Evolutionary conservation across 2,329 filamentous ascomycete species (phyloP).

Genomic region (Calonectria pseudoturangicola): DNA sequence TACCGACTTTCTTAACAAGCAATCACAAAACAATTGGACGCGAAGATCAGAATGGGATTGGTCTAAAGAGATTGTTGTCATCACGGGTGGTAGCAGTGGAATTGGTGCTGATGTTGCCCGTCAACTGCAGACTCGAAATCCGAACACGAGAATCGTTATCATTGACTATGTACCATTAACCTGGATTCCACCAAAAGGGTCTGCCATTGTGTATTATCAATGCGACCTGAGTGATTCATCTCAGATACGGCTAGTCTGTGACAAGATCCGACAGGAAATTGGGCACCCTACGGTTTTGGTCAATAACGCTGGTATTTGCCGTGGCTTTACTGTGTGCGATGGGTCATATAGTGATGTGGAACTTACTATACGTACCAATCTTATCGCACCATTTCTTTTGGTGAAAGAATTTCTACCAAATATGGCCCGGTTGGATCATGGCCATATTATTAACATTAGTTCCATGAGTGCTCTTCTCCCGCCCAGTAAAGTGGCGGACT

Average conservation of each 20-base stretch:
- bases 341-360: constrained; percentile 56
- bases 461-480: constrained; percentile 73
- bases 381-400: constrained; percentile 76
- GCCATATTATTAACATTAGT: constrained; percentile 78
- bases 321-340: constrained; percentile 55
- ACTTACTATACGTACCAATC: constrained; percentile 65
- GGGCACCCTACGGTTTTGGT: constrained; percentile 62
- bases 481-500: constrained; percentile 75
- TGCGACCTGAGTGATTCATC: constrained; percentile 60
- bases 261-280: constrained; percentile 56
- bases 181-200: constrained; percentile 51
- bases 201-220: constrained; percentile 56
- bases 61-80: constrained; percentile 35
- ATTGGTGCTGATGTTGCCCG: constrained; percentile 60
- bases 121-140: constrained; percentile 53
- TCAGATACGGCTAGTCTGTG: constrained; percentile 55
- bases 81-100: constrained; percentile 58
- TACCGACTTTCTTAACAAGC: constrained; percentile 22
- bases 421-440: constrained; percentile 76
- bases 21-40: constrained; percentile 26
- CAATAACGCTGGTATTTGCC: constrained; percentile 60
- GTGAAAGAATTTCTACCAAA: constrained; percentile 75
- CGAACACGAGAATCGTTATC: constrained; percentile 56
- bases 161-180: constrained; percentile 58
- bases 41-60: constrained; percentile 24